Conservation (phyloP, 495 filamentous ascomycete species). For the Oidiodendron maius region DNA sequence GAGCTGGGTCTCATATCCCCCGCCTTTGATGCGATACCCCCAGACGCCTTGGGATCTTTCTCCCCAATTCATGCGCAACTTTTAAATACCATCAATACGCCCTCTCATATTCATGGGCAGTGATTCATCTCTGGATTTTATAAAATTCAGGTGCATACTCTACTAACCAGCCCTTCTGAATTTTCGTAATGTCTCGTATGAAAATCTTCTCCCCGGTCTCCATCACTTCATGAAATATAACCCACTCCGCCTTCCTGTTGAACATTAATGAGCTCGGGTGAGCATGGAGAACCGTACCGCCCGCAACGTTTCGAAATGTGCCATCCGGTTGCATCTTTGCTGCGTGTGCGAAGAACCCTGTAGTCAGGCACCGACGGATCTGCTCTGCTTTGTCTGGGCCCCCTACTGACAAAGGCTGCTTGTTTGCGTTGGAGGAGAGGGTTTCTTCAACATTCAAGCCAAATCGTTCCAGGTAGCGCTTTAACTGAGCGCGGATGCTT, state of each 20-base stretch:
- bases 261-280: slow-evolving; percentile 96
- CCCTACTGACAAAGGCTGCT: slow-evolving; percentile 19
- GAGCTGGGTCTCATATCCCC: too few relatives aligned
- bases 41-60: too few relatives aligned
- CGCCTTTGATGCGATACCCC: too few relatives aligned
- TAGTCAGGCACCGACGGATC: slow-evolving; percentile 81
- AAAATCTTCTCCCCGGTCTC: slow-evolving; percentile 87
- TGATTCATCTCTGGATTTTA: slow-evolving; percentile 24
- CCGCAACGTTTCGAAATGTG: slow-evolving; percentile 75
- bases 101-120: too few relatives aligned
- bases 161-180: slow-evolving; percentile 84
- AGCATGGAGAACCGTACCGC: slow-evolving; percentile 67
- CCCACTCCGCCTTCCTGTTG: slow-evolving; percentile 97
- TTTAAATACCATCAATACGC: too few relatives aligned
- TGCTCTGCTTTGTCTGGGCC: slow-evolving; percentile 54
- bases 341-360: slow-evolving; percentile 92
- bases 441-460: slow-evolving; percentile 65
- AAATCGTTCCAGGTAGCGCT: slow-evolving; percentile 81
- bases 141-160: slow-evolving; percentile 90
- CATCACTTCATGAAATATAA: slow-evolving; percentile 92
- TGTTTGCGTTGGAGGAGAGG: slow-evolving; percentile 28
- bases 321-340: slow-evolving; percentile 95
- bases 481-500: slow-evolving; percentile 80
- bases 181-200: slow-evolving; percentile 86
- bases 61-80: too few relatives aligned